These are phyloP conservation scores for Solanum ossicruentum DNA, from an alignment of 257 asterid species.

Conservation along the genomic window DNA sequence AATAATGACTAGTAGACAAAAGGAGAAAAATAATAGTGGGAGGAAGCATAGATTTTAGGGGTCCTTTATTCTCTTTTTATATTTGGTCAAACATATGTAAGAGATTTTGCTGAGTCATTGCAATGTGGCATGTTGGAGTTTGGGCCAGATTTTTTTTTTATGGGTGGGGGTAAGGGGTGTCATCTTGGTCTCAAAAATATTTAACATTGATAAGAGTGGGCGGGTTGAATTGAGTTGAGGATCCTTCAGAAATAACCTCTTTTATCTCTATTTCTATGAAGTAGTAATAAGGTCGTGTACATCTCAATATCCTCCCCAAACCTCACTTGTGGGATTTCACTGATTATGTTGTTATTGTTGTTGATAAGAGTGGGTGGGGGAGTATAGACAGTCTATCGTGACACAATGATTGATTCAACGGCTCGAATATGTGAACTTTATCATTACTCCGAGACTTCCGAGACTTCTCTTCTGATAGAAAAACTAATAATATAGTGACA, in stretches of 20 bases:
- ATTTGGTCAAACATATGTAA: not conserved
- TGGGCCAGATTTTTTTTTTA: not conserved
- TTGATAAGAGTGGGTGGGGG: not conserved
- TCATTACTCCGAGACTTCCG: not conserved
- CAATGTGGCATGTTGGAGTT: not conserved
- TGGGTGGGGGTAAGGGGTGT: not conserved
- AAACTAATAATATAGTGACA: not conserved
- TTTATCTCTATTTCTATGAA: too few species aligned
- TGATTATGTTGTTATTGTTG: too few species aligned
- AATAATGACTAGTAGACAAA: not conserved
- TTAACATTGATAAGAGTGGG: not conserved
- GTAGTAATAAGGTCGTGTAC: too few species aligned
- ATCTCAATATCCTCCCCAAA: too few species aligned
- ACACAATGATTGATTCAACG: not conserved
- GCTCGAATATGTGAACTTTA: not conserved
- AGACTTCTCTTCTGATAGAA: not conserved
- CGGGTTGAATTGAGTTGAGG: too few species aligned
- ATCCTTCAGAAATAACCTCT: too few species aligned
- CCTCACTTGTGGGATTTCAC: too few species aligned
- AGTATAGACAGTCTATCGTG: not conserved
- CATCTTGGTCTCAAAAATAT: not conserved
- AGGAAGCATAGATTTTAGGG: not conserved
- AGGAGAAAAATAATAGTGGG: not conserved
- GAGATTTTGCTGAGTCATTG: not conserved
- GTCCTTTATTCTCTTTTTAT: not conserved